Evolutionary conservation across 257 asterid species (phyloP).

Genomic region (Scutellaria baicalensis): DNA sequence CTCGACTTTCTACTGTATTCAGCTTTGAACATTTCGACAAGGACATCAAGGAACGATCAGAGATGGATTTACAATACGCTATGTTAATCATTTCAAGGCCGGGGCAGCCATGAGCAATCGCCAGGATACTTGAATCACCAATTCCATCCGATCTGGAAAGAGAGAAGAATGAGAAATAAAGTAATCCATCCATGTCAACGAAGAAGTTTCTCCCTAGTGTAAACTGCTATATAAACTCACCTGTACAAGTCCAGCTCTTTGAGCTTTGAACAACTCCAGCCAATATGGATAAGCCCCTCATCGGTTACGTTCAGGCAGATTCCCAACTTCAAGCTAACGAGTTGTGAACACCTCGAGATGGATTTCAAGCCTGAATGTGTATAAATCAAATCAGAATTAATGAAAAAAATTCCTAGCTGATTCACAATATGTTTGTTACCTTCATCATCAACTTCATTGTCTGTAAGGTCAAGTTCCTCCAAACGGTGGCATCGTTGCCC

Average conservation of each 20-base stretch:
- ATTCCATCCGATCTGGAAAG: slow-evolving; percentile 67
- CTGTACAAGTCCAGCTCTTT: slow-evolving; percentile 83
- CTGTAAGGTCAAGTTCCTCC: slow-evolving; percentile 88
- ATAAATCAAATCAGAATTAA: background rate
- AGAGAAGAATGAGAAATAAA: background rate
- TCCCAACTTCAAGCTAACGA: slow-evolving; percentile 66
- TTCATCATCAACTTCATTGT: slow-evolving; percentile 76
- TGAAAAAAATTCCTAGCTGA: background rate
- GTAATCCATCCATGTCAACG: no score
- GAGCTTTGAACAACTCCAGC: slow-evolving; percentile 60
- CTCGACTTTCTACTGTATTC: slow-evolving; percentile 68
- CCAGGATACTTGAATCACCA: slow-evolving; percentile 53
- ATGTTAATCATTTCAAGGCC: slow-evolving; percentile 63
- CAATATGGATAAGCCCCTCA: slow-evolving; percentile 60
- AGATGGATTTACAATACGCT: slow-evolving; percentile 55
- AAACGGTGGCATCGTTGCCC: slow-evolving; percentile 69
- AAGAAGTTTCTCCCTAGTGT: background rate
- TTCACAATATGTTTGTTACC: slow-evolving; percentile 34
- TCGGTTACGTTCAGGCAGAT: slow-evolving; percentile 66
- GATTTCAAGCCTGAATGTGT: slow-evolving; percentile 53
- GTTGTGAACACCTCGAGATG: slow-evolving; percentile 60
- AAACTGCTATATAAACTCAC: slow-evolving; percentile 17
- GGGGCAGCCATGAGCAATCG: slow-evolving; percentile 64
- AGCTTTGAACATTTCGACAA: slow-evolving; percentile 66
- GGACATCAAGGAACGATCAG: slow-evolving; percentile 54